A percentile compares a stretch with the other conserved stretches of the same genome.
These are phyloP conservation scores for Triangularia setosa DNA, from an alignment of 2,329 filamentous ascomycete species.

Conservation along the genomic window DNA sequence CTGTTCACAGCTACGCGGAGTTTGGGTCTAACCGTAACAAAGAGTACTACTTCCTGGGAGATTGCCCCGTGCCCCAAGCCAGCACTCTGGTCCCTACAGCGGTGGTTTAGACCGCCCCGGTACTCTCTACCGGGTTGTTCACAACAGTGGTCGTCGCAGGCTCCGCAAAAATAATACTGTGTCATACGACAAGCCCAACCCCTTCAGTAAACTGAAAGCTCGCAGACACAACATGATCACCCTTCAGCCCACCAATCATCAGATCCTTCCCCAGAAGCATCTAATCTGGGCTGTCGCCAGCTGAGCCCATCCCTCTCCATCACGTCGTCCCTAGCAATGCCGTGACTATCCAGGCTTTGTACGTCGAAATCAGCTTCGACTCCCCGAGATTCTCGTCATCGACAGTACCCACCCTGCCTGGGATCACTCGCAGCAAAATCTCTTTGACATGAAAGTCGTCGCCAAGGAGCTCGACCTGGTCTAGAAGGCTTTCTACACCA, in stretches of 20 bases:
- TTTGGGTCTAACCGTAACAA: too few species aligned
- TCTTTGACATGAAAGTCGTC: neutral
- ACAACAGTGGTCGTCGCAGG: too few species aligned
- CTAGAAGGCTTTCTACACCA: neutral
- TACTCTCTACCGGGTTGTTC: too few species aligned
- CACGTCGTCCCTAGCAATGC: neutral
- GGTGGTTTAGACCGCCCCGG: too few species aligned
- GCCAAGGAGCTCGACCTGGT: neutral
- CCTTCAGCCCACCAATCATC: neutral
- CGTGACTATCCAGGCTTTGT: neutral
- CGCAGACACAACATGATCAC: neutral
- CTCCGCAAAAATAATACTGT: too few species aligned
- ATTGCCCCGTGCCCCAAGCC: too few species aligned
- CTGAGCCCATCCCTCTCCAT: neutral
- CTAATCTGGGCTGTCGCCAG: neutral
- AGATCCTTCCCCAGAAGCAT: neutral
- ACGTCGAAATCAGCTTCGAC: too few species aligned
- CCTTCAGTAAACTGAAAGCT: too few species aligned
- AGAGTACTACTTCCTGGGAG: too few species aligned
- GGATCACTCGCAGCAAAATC: neutral
- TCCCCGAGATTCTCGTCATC: neutral
- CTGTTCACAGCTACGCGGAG: too few species aligned
- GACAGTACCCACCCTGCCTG: neutral
- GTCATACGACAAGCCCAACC: too few species aligned
- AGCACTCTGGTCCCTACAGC: too few species aligned